These are phyloP conservation scores for Austroboletus niveus DNA, from an alignment of 1,284 basidiomycete species.

Conservation along the genomic window DNA sequence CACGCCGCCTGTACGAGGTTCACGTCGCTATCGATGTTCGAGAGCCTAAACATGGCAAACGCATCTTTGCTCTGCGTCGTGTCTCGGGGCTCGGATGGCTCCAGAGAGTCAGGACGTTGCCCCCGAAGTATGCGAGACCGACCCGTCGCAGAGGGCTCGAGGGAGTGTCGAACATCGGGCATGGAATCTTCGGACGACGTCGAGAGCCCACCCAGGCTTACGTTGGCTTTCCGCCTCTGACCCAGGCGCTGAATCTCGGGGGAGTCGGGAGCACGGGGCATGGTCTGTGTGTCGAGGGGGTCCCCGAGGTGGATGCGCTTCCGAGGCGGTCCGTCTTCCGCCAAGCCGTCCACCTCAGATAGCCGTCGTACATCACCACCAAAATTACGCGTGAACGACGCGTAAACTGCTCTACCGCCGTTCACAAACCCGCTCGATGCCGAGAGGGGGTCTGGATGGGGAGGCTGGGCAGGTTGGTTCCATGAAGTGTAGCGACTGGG, in stretches of 20 bases:
- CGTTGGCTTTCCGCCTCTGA: constrained; percentile 44
- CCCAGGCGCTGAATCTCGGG: constrained; percentile 54
- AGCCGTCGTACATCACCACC: constrained; percentile 34
- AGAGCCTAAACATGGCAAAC: constrained; percentile 60
- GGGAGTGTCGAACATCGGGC: constrained; percentile 40
- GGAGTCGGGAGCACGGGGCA: constrained; percentile 41
- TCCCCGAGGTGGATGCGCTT: constrained; percentile 63
- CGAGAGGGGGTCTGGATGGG: constrained; percentile 52
- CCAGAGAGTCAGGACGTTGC: constrained; percentile 31
- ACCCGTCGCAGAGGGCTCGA: constrained; percentile 42
- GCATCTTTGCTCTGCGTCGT: constrained; percentile 35
- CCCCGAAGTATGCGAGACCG: constrained; percentile 53
- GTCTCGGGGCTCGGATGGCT: constrained; percentile 29
- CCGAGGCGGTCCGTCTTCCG: constrained; percentile 61
- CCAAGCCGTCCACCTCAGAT: constrained; percentile 37
- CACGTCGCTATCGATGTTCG: constrained; percentile 50
- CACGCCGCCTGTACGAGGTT: constrained; percentile 59
- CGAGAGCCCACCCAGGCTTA: constrained; percentile 39
- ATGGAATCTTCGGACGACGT: constrained; percentile 67
- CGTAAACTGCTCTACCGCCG: constrained; percentile 41
- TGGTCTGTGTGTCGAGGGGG: constrained; percentile 32
- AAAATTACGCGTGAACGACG: constrained; percentile 48
- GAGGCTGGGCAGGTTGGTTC: constrained; percentile 30
- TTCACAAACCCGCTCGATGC: constrained; percentile 59
- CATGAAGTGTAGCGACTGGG: constrained; percentile 38